Evolutionary conservation across 441 rosid genomes (phyloP).

Genomic region (Populus hybrid): DNA sequence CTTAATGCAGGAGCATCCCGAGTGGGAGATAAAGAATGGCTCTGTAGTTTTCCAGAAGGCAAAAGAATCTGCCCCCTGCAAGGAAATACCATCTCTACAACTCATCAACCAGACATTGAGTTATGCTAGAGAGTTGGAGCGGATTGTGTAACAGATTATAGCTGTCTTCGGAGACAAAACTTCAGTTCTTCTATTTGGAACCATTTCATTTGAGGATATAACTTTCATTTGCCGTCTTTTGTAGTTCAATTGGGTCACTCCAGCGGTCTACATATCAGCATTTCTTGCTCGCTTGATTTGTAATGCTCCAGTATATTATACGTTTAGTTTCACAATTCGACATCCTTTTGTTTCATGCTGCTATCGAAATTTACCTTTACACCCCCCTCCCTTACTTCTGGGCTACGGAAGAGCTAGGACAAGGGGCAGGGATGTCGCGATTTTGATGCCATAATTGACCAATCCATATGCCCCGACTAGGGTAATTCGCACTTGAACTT

Average conservation of each 20-base stretch:
- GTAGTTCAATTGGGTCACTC: neutral
- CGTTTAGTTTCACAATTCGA: neutral
- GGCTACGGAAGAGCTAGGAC: neutral
- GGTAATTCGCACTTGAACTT: neutral
- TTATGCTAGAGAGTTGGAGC: slow-evolving; percentile 95
- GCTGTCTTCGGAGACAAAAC: neutral
- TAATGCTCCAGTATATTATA: neutral
- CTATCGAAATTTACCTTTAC: neutral
- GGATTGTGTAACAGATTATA: slow-evolving; percentile 54
- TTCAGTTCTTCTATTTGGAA: neutral
- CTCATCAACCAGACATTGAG: slow-evolving; percentile 96
- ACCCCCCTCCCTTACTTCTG: neutral
- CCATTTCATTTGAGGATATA: neutral
- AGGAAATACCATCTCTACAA: slow-evolving; percentile 91
- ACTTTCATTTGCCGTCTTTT: neutral
- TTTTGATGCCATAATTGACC: neutral
- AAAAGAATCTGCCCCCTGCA: slow-evolving; percentile 76
- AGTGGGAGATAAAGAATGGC: slow-evolving; percentile 86
- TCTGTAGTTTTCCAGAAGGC: slow-evolving; percentile 80
- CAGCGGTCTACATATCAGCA: neutral
- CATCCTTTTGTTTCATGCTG: neutral
- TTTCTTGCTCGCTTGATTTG: neutral
- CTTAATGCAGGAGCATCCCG: slow-evolving; percentile 66
- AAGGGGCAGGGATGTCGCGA: neutral
- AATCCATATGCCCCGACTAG: neutral